Conservation (phyloP, 2,329 filamentous ascomycete species). For the Ophiocordyceps polyrhachis-furcata region DNA sequence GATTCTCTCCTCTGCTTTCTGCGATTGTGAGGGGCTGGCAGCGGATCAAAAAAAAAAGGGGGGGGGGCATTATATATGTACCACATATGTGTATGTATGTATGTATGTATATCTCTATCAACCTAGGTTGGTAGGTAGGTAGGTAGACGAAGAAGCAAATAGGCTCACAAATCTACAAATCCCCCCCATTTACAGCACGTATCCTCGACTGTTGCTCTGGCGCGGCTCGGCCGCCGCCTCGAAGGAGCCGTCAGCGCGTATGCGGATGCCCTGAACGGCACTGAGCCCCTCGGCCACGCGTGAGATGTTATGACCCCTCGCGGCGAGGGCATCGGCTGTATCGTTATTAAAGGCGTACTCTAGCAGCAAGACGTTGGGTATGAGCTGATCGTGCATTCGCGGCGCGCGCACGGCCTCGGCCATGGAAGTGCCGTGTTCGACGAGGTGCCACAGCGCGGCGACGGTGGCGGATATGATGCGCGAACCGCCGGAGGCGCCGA, state of each 20-base stretch:
- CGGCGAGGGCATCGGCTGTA: constrained; percentile 43
- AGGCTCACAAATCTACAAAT: too few relatives aligned
- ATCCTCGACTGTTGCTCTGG: constrained; percentile 49
- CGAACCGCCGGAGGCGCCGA: constrained; percentile 64
- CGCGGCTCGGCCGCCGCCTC: constrained; percentile 63
- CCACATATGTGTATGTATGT: too few relatives aligned
- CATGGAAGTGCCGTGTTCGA: constrained; percentile 44
- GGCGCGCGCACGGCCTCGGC: constrained; percentile 44
- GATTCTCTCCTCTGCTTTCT: neutral
- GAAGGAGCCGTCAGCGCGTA: constrained; percentile 46
- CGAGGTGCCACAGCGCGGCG: constrained; percentile 52
- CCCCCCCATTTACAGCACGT: neutral
- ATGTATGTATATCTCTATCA: too few relatives aligned
- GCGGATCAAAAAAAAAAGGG: neutral
- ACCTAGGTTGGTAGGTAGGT: too few relatives aligned
- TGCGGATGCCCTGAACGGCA: constrained; percentile 50
- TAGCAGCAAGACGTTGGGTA: constrained; percentile 49
- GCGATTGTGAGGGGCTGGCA: neutral
- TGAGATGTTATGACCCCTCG: constrained; percentile 51
- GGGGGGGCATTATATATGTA: too few relatives aligned
- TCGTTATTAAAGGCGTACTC: constrained; percentile 50
- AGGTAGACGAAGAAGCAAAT: too few relatives aligned
- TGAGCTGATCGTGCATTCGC: constrained; percentile 64
- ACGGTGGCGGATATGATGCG: constrained; percentile 68
- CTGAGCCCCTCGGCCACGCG: constrained; percentile 46